phyloP scores from a whole-genome alignment of 2,329 filamentous ascomycete species.

The Verticillium longisporum region DNA sequence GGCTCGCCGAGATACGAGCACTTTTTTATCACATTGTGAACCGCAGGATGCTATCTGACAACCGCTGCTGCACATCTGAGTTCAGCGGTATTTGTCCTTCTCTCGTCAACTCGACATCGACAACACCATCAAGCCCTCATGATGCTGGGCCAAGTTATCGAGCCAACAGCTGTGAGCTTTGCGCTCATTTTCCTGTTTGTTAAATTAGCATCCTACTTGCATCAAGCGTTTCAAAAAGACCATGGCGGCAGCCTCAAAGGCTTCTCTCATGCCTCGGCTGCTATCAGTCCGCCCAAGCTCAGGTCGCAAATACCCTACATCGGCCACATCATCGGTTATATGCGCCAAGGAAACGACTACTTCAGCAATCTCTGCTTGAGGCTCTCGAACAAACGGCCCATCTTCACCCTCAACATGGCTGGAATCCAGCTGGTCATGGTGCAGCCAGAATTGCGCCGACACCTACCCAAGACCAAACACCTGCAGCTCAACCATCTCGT shows the following conservation, averaged over 20 bases:
- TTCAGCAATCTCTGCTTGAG: constrained; percentile 4
- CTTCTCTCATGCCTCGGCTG: neutral
- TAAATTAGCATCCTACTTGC: neutral
- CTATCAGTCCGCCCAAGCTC: neutral
- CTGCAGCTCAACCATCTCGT: constrained; percentile 1
- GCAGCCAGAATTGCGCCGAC: neutral
- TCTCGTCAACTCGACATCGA: too few species aligned
- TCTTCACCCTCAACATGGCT: constrained; percentile 5
- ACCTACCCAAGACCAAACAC: constrained; percentile 4
- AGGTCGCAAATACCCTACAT: neutral
- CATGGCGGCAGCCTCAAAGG: neutral
- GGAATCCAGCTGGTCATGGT: neutral
- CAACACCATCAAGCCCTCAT: too few species aligned
- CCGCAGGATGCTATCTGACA: neutral
- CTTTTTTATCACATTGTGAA: neutral
- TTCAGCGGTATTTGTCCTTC: too few species aligned
- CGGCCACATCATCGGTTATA: constrained; percentile 2
- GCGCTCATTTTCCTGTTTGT: neutral
- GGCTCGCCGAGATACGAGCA: neutral
- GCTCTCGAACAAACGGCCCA: neutral
- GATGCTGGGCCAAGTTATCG: neutral
- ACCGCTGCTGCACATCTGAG: too few species aligned
- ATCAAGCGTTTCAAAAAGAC: neutral
- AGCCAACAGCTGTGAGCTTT: neutral
- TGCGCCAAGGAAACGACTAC: constrained; percentile 1